A percentile compares a stretch with the other conserved stretches of the same genome.
phyloP scores from a whole-genome alignment of 495 filamentous ascomycete species.

The Annulohypoxylon maeteangense region DNA sequence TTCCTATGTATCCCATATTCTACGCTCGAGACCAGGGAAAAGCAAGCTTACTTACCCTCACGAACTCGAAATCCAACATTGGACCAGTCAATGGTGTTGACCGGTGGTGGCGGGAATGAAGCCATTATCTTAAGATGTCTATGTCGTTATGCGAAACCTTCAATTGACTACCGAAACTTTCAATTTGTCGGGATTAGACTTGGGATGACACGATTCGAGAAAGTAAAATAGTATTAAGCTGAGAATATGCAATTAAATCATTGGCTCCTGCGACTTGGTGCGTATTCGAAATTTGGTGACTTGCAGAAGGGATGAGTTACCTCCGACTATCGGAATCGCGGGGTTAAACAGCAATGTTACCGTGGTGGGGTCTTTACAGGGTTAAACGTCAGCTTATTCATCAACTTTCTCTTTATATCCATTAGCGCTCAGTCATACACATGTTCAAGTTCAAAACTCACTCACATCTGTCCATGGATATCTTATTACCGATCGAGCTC shows the following conservation, averaged over 20 bases:
- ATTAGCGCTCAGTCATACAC: not conserved
- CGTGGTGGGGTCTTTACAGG: not conserved
- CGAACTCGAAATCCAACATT: slow-evolving; percentile 91
- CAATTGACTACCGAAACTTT: not conserved
- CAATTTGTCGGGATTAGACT: not conserved
- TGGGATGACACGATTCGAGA: not conserved
- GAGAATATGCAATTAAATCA: slow-evolving; percentile 30
- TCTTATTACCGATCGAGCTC: not conserved
- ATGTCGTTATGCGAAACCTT: not conserved
- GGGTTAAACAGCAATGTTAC: slow-evolving; percentile 14
- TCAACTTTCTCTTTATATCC: not conserved
- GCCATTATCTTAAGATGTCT: slow-evolving; percentile 47
- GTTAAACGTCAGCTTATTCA: slow-evolving; percentile 31
- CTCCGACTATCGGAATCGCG: slow-evolving; percentile 42
- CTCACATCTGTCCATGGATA: not conserved
- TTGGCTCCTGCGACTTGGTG: slow-evolving; percentile 29
- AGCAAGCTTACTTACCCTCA: slow-evolving; percentile 69
- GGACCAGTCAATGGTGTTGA: slow-evolving; percentile 88
- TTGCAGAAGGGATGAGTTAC: not conserved
- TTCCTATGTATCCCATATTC: not conserved
- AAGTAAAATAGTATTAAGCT: slow-evolving; percentile 14
- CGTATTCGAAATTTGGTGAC: slow-evolving; percentile 26
- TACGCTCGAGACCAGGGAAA: not conserved
- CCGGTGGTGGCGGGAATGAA: slow-evolving; percentile 82
- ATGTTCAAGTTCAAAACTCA: not conserved